Base-by-base conservation (phyloP, 2,329 filamentous ascomycete species). In the Plectosphaerella plurivora region DNA sequence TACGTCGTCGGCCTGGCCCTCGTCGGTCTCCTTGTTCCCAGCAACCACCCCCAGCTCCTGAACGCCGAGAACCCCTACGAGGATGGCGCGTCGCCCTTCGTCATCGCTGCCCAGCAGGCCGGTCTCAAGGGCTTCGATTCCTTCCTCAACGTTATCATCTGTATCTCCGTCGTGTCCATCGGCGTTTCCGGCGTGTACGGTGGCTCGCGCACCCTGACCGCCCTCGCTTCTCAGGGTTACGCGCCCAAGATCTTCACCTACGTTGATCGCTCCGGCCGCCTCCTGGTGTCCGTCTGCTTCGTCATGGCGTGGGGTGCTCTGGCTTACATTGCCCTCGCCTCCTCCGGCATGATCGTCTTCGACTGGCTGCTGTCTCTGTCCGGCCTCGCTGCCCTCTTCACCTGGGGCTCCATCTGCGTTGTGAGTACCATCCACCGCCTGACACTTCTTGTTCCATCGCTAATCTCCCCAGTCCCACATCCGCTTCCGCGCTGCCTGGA, bases 311-410 rank as follows among this genome's bases (percentile, higher is more conserved):
- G 74, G 55, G 77, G 75, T 16, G 69, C 66, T 7, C 68, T 82
- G 2, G 78, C 73, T 36, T 80, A 74, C 51, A 60, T 81, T 36
- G 73, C 72, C 53, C 63, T 75, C 1, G 68, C 66, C 4, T 67
- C 75, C 1, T 68, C 70, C 0, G 82, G 81, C 45, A 63, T 68
- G 5, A 65, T 70, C 0, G 77, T 86, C 12, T 85, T 88, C 51
- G 75, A 80, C 57, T 87, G 84, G 84, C 76, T 88, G 2, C 76
- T 82, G 24, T 80, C 84, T 6, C 71, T 87, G 12, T 86, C 83
- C 3, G 84, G 81, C 50, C 75, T 87, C 2, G 77, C 79, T 12
- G 76, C 81, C 22, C 74, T 87, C 45, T 87, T 86, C 65, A 81
- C 83, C 15, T 88, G 84, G 84, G 82, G 75, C 20, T 82, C 78